These are phyloP conservation scores for Ophiostoma sp. DNA, from an alignment of 2,329 filamentous ascomycete genomes.

Conservation along the genomic window DNA sequence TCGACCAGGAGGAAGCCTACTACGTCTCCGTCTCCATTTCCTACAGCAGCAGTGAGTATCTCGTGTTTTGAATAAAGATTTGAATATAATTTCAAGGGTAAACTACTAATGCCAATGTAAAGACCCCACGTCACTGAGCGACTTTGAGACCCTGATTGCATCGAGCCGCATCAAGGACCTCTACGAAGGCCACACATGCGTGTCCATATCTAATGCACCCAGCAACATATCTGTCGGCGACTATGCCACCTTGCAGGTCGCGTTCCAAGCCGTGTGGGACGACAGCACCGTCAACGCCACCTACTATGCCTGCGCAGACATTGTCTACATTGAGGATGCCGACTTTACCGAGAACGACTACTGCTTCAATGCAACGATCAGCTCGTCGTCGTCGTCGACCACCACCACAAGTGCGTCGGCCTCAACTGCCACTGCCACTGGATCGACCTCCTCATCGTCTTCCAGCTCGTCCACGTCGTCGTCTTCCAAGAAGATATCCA, in stretches of 20 bases:
- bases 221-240: not conserved
- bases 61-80: not conserved
- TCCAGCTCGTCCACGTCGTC: not conserved
- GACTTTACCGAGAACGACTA: not conserved
- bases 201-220: constrained; percentile 29
- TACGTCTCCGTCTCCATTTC: not conserved
- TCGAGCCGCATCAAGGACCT: constrained; percentile 31
- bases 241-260: not conserved
- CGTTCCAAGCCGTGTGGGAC: not conserved
- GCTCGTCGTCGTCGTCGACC: not conserved
- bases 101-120: not conserved
- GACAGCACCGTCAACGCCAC: not conserved
- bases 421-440: not conserved
- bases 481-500: not conserved
- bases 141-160: constrained; percentile 33
- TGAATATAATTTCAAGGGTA: no score
- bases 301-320: not conserved
- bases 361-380: not conserved
- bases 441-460: not conserved
- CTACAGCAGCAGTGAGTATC: not conserved
- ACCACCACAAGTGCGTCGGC: not conserved
- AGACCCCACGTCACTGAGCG: constrained; percentile 25
- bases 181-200: constrained; percentile 36
- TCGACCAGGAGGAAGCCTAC: not conserved
- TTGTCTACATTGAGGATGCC: not conserved